Evolutionary conservation across 805 yeast species (phyloP).

Genomic region (Saccharomycopsis olivae): DNA sequence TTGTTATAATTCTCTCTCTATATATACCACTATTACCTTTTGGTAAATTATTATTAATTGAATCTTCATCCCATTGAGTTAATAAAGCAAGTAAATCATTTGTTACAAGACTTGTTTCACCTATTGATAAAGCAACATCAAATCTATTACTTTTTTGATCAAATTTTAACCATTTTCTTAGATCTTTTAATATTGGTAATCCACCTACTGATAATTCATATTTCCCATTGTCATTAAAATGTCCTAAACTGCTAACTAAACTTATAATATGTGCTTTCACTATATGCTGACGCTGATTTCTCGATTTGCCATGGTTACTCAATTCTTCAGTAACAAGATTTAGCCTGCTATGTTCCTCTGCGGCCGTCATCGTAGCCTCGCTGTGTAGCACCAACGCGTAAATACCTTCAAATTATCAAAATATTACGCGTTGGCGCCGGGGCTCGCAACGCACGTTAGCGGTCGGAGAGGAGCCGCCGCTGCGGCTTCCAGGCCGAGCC

Average conservation of each 20-base stretch:
- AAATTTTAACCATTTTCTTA: slow-evolving; percentile 78
- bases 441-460: no score
- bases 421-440: no score
- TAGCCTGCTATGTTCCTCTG: slow-evolving; percentile 2
- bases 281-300: slow-evolving; percentile 29
- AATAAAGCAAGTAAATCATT: slow-evolving; percentile 70
- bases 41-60: slow-evolving; percentile 26
- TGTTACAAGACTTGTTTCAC: slow-evolving; percentile 61
- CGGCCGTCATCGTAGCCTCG: not conserved
- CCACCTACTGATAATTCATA: slow-evolving; percentile 87
- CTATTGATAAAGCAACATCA: slow-evolving; percentile 83
- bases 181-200: slow-evolving; percentile 71
- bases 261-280: slow-evolving; percentile 68
- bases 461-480: no score
- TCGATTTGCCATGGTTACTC: slow-evolving; percentile 9
- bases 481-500: no score
- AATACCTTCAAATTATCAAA: no score
- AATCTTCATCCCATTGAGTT: slow-evolving; percentile 43
- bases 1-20: slow-evolving; percentile 54
- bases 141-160: slow-evolving; percentile 63
- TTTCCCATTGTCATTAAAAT: slow-evolving; percentile 61
- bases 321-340: slow-evolving; percentile 9
- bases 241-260: slow-evolving; percentile 84
- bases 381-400: not conserved
- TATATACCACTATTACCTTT: no score